phyloP scores from a whole-genome alignment of 2,329 filamentous ascomycete genomes.

The Laburnicola sp. region DNA sequence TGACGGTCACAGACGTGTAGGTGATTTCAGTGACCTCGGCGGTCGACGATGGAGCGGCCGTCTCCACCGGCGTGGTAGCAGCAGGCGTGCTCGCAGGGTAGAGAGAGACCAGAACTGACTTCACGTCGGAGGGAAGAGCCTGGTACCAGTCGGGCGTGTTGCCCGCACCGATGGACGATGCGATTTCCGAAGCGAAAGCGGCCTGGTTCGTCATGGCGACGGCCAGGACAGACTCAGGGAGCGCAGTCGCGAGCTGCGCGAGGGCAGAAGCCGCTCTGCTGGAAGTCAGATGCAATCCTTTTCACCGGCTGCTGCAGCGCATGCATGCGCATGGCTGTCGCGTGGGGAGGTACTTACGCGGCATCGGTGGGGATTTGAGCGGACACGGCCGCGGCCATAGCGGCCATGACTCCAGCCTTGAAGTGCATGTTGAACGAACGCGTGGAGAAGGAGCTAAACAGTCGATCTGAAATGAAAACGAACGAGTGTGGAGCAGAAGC shows the following conservation, averaged over 20 bases:
- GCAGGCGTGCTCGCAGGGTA: conserved; percentile 31
- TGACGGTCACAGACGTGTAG: conserved; percentile 9
- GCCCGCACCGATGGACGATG: conserved; percentile 49
- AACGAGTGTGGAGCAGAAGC: conserved; percentile 33
- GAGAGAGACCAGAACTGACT: conserved; percentile 47
- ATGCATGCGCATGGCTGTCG: conserved; percentile 16
- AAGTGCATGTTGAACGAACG: conserved; percentile 34
- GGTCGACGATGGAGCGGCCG: conserved; percentile 7
- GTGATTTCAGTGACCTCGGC: conserved; percentile 8
- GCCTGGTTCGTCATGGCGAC: conserved; percentile 48
- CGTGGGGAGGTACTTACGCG: conserved; percentile 24
- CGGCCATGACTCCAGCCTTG: conserved; percentile 32
- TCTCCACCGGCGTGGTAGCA: conserved; percentile 23
- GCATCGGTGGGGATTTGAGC: conserved; percentile 24
- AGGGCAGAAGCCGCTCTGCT: conserved; percentile 39
- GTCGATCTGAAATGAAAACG: conserved; percentile 14
- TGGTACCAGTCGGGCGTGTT: conserved; percentile 51
- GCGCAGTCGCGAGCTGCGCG: conserved; percentile 49
- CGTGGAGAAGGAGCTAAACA: conserved; percentile 9
- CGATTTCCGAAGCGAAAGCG: conserved; percentile 48
- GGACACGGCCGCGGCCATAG: conserved; percentile 33
- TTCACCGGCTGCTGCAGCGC: too few relatives aligned
- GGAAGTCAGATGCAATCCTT: background rate
- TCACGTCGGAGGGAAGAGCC: conserved; percentile 50
- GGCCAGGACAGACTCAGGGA: conserved; percentile 47